Percentiles rank a stretch among this genome's conserved stretches.
phyloP scores from a whole-genome alignment of 129 eudicot species.

The Mikania micrantha region DNA sequence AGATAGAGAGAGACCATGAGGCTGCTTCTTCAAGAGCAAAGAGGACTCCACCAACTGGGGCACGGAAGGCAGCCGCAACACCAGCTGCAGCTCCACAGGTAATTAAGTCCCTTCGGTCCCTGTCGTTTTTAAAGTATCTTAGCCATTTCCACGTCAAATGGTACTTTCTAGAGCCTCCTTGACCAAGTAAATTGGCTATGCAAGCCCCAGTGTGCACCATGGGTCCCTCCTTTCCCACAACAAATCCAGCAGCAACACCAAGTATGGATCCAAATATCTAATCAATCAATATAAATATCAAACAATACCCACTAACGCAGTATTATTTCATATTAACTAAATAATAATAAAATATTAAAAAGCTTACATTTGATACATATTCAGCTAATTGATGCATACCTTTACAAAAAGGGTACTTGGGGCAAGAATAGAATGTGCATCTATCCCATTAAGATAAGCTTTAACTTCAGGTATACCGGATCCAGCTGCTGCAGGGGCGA shows the following conservation, averaged over 20 bases:
- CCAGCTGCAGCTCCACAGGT: constrained; percentile 99
- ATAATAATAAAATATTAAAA: not conserved
- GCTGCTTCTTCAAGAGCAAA: constrained; percentile 98
- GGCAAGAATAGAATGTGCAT: constrained; percentile 94
- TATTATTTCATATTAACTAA: not conserved
- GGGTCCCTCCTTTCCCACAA: constrained; percentile 98
- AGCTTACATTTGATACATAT: not conserved
- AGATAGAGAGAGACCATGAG: constrained; percentile 59
- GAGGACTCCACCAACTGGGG: constrained; percentile 98
- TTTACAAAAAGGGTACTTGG: constrained; percentile 93
- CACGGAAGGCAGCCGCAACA: constrained; percentile 97
- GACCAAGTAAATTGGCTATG: constrained; percentile 93
- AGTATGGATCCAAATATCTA: constrained; percentile 88
- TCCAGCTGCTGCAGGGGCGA: constrained; percentile 99
- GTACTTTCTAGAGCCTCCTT: constrained; percentile 95
- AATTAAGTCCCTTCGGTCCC: constrained; percentile 90
- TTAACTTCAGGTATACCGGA: constrained; percentile 99
- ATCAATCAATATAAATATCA: not conserved
- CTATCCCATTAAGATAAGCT: constrained; percentile 97
- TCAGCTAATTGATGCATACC: constrained; percentile 31
- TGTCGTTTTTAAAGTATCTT: constrained; percentile 83
- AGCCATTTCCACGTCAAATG: constrained; percentile 92
- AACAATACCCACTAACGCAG: not conserved
- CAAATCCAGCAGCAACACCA: constrained; percentile 97
- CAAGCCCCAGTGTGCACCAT: constrained; percentile 99